Base-by-base conservation (phyloP, 345 rosid genomes). In the Camelina laxa region DNA sequence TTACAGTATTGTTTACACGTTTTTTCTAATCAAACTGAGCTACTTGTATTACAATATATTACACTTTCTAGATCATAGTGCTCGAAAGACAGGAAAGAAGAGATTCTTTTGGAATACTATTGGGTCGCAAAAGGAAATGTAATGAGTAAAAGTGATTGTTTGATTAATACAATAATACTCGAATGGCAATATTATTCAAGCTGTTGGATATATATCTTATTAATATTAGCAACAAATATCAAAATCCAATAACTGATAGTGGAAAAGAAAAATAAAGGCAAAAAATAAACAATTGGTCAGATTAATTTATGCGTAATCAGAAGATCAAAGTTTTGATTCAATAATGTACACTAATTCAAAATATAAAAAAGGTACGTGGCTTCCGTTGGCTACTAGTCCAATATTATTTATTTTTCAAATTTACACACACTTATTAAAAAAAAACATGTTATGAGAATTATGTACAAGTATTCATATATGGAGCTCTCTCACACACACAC, bases 381-480 rank as follows among this genome's bases (percentile, higher is more conserved):
- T 41, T 67, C 20, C 56, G 60, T 51, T 51, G 74, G 79, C 48
- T 42, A 53, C 39, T 11, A 65, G 59, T 57, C 42, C 21, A 67
- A 39, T 67, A 27, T 60, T 67, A 51, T 67, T 61, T 44, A 69
- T 53, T 62, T 67, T 53, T 20, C 64, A 60, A 61, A 61, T 12
- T 39, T n/a, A 44, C 54, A 36, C 65, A 69, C 39, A 62, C 22
- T 61, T 31, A 60, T 36, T 50, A 21, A 12, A 6, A 3, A 15
- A 22, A 24, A 11, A 69, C 41, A 61, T 11, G 39, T 63, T 53
- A 73, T 49, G 49, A 61, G 39, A 75, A 53, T 5, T 69, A 9
- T 76, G 66, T 64, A 76, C 80, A 76, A 45, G 80, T 70, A 55
- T 76, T 54, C 65, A 68, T 51, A 61, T 31, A 68, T 39, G 36